Conservation (phyloP, 1,284 basidiomycete species). For the Ustilago bromivora region DNA sequence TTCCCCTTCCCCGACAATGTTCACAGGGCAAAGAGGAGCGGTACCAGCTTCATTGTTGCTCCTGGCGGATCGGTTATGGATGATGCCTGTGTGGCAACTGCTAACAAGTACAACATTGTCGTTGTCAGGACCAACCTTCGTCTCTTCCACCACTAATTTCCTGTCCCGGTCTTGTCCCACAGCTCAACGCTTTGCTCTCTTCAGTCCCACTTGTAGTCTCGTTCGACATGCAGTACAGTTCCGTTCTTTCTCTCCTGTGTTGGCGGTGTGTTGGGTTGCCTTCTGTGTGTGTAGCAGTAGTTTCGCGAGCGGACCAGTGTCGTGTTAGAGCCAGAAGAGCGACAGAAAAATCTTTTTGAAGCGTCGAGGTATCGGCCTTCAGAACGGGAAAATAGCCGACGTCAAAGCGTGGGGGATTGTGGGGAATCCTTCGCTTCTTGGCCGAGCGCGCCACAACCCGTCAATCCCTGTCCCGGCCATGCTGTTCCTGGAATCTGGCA, state of each 20-base stretch:
- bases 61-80: constrained; percentile 98
- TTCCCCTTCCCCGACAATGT: constrained; percentile 99
- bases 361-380: background rate
- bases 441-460: background rate
- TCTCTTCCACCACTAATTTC: constrained; percentile 68
- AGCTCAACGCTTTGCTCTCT: constrained; percentile 6
- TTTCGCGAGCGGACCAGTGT: background rate
- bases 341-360: background rate
- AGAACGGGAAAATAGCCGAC: background rate
- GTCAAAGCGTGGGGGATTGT: background rate
- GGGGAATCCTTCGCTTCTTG: background rate
- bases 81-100: constrained; percentile 70
- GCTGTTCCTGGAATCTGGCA: constrained; percentile 3
- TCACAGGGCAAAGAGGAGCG: constrained; percentile 88
- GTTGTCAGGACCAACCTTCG: constrained; percentile 66
- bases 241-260: background rate
- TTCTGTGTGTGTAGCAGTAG: background rate
- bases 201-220: constrained; percentile 3
- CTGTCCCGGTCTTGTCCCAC: constrained; percentile 1
- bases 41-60: constrained; percentile 91
- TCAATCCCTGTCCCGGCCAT: background rate
- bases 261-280: background rate
- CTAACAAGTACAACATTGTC: constrained; percentile 67
- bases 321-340: background rate
- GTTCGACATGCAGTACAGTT: constrained; percentile 7